Conservation (phyloP, 1,139 yeast genomes). For the Kazachstania sp. region DNA sequence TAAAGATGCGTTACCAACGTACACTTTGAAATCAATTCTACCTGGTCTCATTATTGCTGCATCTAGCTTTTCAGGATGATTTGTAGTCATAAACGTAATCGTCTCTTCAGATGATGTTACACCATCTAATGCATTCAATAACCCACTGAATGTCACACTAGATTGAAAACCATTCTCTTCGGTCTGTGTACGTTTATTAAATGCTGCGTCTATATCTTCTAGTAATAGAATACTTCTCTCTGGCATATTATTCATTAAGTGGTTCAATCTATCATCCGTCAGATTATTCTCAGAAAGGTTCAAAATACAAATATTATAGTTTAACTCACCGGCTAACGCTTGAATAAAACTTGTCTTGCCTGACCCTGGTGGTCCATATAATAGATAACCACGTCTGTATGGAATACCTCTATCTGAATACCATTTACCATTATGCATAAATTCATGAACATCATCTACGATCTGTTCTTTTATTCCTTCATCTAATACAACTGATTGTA, state of each 20-base stretch:
- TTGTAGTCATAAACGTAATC: constrained; percentile 94
- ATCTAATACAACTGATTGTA: constrained; percentile 83
- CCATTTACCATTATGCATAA: constrained; percentile 77
- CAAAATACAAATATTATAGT: constrained; percentile 87
- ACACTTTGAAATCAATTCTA: constrained; percentile 75
- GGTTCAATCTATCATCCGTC: constrained; percentile 90
- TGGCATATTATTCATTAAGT: constrained; percentile 93
- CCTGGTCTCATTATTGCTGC: constrained; percentile 86
- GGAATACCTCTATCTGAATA: constrained; percentile 95
- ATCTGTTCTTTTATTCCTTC: constrained; percentile 59
- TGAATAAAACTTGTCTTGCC: constrained; percentile 95
- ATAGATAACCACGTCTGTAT: constrained; percentile 84
- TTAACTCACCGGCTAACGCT: constrained; percentile 93
- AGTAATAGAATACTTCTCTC: constrained; percentile 73
- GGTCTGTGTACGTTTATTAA: constrained; percentile 69
- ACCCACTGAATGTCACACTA: constrained; percentile 92
- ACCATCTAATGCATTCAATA: constrained; percentile 90
- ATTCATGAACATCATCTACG: constrained; percentile 67
- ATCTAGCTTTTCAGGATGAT: constrained; percentile 88
- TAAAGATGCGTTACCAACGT: constrained; percentile 77
- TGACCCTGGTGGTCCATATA: constrained; percentile 97
- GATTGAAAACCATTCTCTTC: constrained; percentile 60
- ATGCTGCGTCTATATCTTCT: constrained; percentile 96
- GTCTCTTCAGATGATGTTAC: constrained; percentile 98
- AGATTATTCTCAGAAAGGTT: constrained; percentile 83